Percentiles rank a stretch among this genome's conserved stretches.
phyloP scores from a whole-genome alignment of 805 yeast genomes.

The Saturnispora mendoncae region DNA sequence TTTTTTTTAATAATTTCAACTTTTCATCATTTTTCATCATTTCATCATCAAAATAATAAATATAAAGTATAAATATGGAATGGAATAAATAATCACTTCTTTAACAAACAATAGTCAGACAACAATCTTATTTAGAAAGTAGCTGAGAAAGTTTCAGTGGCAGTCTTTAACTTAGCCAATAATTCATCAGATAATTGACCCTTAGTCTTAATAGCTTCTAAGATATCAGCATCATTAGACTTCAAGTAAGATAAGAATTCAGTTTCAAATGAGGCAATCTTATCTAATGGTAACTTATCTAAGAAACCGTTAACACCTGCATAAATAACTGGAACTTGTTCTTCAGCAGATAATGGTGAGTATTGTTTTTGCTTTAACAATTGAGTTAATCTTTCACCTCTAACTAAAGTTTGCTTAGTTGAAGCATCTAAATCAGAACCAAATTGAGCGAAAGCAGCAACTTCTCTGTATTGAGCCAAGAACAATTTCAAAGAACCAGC shows the following conservation, averaged over 20 bases:
- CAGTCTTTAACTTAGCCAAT: constrained; percentile 79
- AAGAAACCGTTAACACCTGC: constrained; percentile 99
- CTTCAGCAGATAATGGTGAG: constrained; percentile 95
- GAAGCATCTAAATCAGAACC: constrained; percentile 99
- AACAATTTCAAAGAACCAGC: constrained; percentile 99
- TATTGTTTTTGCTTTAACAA: constrained; percentile 96
- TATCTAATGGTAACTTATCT: constrained; percentile 75
- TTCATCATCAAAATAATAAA: constrained; percentile 18
- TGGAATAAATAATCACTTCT: constrained; percentile 11
- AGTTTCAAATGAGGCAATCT: constrained; percentile 85
- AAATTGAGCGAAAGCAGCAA: constrained; percentile 99
- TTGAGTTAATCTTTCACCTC: constrained; percentile 99
- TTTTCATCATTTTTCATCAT: constrained; percentile 10
- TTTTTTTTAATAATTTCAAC: no score
- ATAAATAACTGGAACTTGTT: constrained; percentile 96
- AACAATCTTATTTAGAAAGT: constrained; percentile 49
- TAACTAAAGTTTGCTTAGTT: constrained; percentile 94
- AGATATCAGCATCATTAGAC: constrained; percentile 78
- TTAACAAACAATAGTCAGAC: background rate
- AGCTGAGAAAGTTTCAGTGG: constrained; percentile 87
- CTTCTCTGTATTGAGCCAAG: constrained; percentile 99
- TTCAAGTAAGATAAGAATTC: constrained; percentile 88
- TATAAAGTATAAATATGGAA: constrained; percentile 15
- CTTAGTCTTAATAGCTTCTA: constrained; percentile 73
- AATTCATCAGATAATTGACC: constrained; percentile 88